Evolutionary conservation across 1,284 basidiomycete genomes (phyloP).

Genomic region (Tilletia setariae): DNA sequence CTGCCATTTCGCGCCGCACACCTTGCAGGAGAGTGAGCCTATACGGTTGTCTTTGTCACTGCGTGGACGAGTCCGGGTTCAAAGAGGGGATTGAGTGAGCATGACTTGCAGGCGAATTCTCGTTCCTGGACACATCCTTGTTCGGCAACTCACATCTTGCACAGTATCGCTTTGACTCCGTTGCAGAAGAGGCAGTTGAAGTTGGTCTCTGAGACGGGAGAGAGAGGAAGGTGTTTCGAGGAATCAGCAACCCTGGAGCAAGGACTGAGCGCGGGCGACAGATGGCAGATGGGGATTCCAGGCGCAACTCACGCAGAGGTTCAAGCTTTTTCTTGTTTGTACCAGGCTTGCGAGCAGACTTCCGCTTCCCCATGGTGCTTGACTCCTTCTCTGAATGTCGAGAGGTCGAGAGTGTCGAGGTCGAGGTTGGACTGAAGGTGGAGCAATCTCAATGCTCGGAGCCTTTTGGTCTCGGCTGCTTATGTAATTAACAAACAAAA

Average conservation of each 20-base stretch:
- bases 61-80: neutral
- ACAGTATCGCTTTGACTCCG: constrained; percentile 81
- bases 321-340: constrained; percentile 35
- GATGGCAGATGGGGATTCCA: neutral
- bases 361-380: constrained; percentile 41
- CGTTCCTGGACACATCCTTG: constrained; percentile 56
- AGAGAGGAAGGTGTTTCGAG: neutral
- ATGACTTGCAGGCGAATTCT: neutral
- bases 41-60: constrained; percentile 52
- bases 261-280: neutral
- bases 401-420: neutral
- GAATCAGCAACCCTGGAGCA: neutral
- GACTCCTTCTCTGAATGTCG: neutral
- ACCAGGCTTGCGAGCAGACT: constrained; percentile 37
- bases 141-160: constrained; percentile 72
- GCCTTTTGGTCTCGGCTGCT: neutral
- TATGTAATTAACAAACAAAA: neutral
- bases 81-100: neutral
- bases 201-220: constrained; percentile 48
- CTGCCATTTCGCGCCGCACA: constrained; percentile 52
- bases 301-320: constrained; percentile 36
- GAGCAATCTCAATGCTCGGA: neutral
- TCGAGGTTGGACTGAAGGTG: neutral
- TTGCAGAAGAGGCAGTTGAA: constrained; percentile 73
- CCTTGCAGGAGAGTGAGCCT: constrained; percentile 47